A percentile compares a stretch with the other conserved stretches of the same genome.
Evolutionary conservation across 495 filamentous ascomycete genomes (phyloP).

Genomic region (Xylaria venustula): DNA sequence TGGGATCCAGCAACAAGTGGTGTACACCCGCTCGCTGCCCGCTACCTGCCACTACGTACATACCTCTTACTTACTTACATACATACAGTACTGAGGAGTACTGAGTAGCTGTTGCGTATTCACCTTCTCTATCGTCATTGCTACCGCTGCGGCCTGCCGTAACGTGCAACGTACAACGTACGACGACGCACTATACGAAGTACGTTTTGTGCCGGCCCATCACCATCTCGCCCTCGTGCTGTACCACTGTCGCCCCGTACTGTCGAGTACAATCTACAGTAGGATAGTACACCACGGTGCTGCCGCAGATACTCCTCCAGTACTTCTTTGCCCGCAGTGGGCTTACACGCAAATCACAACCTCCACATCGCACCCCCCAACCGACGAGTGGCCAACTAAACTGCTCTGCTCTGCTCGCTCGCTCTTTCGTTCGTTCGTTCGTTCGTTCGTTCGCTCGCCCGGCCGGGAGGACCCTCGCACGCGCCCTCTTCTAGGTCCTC

Average conservation of each 20-base stretch:
- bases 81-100: too few species aligned
- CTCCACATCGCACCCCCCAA: constrained; percentile 33
- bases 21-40: not conserved
- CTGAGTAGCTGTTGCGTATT: too few species aligned
- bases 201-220: constrained; percentile 4
- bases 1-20: constrained; percentile 10
- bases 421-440: constrained; percentile 17
- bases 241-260: not conserved
- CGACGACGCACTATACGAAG: constrained; percentile 10
- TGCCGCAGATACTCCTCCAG: not conserved
- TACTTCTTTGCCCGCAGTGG: constrained; percentile 8
- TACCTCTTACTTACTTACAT: not conserved
- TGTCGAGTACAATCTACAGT: not conserved
- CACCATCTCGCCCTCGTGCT: not conserved
- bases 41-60: not conserved
- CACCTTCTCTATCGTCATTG: not conserved
- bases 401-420: constrained; percentile 19
- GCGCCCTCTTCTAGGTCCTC: constrained; percentile 28
- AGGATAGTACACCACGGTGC: not conserved
- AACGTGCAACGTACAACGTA: constrained; percentile 6
- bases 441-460: constrained; percentile 20
- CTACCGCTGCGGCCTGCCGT: not conserved
- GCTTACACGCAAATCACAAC: constrained; percentile 25
- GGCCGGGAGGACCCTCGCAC: constrained; percentile 22
- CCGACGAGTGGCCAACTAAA: constrained; percentile 2